Evolutionary conservation across 768 basidiomycete genomes (phyloP), one percentile per base, ranked within the genome.

Genomic region (Rossbeevera mucosa): DNA sequence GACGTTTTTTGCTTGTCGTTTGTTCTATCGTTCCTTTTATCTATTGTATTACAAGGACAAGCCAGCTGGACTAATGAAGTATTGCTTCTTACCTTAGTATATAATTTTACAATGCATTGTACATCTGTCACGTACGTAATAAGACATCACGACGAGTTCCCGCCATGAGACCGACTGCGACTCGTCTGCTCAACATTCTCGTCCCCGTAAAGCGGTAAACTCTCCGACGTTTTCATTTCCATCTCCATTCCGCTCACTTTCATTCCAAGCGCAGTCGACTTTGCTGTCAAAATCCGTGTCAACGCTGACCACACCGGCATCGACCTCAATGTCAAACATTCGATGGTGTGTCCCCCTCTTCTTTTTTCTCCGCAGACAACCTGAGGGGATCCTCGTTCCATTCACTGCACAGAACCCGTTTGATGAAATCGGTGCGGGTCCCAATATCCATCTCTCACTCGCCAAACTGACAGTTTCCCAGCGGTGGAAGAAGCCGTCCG

Each of bases 401-500:
- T n/a, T 36, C 33, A 38, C 9, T 18, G 18, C 36, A 51, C 62
- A 97, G 94, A 98, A 98, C 71, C 95, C 96, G 0, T 98, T 97
- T 64, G 95, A 98, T 68, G 96, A 99, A 74, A 98, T 98, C 65
- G 95, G 94, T 94, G 51, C n/a, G 56, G 53, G 12, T 13, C 13
- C 22, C 42, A 13, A n/a, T n/a, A n/a, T n/a, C n/a, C 13, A n/a
- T 20, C 36, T 24, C 12, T 26, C 4, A 3, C 29, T 14, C 20
- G 8, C 5, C 25, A 20, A 28, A 38, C 49, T 46, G n/a, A 56
- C 46, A 8, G 28, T 22, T 20, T 2, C 31, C 14, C 22, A 94
- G 95, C 95, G 50, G 88, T 99, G 50, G 96, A 99, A 73, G 96
- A 98, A 70, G 95, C 96, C 49, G 85, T 97, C 44, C 88, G 93